These are phyloP conservation scores for Candida andamanensis DNA, from an alignment of 805 yeast species.

Conservation along the genomic window DNA sequence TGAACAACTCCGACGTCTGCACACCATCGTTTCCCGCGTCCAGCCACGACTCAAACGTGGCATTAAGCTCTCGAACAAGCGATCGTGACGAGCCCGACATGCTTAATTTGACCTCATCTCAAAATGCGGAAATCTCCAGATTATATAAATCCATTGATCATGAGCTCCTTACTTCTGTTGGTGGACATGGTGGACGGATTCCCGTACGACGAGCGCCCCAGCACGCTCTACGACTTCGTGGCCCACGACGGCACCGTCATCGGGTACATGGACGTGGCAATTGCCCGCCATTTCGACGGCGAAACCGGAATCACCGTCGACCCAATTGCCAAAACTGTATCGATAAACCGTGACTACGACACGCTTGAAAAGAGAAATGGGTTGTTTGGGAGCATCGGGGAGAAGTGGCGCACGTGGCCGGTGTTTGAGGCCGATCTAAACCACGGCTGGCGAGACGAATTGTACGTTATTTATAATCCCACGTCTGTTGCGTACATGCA, in stretches of 20 bases:
- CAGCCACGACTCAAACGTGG: conserved; percentile 22
- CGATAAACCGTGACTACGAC: conserved; percentile 21
- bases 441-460: conserved; percentile 83
- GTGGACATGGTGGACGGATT: conserved; percentile 29
- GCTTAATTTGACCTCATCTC: conserved; percentile 3
- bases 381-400: conserved; percentile 41
- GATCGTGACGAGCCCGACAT: conserved; percentile 22
- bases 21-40: conserved; percentile 8
- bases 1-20: conserved; percentile 12
- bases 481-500: conserved; percentile 52
- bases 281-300: conserved; percentile 18
- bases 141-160: conserved; percentile 9
- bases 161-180: conserved; percentile 4
- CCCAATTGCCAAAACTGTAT: conserved; percentile 18
- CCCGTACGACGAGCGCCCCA: conserved; percentile 15
- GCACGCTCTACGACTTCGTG: conserved; percentile 17
- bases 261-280: conserved; percentile 24
- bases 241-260: conserved; percentile 27
- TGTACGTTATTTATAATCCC: conserved; percentile 65
- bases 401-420: conserved; percentile 28
- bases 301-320: conserved; percentile 18
- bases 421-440: conserved; percentile 25
- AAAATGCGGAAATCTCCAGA: too few relatives aligned
- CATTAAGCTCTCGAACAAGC: conserved; percentile 20
- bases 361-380: conserved; percentile 38